Conservation (phyloP, 2,329 filamentous ascomycete genomes). For the Purpureocillium takamizusanense region DNA sequence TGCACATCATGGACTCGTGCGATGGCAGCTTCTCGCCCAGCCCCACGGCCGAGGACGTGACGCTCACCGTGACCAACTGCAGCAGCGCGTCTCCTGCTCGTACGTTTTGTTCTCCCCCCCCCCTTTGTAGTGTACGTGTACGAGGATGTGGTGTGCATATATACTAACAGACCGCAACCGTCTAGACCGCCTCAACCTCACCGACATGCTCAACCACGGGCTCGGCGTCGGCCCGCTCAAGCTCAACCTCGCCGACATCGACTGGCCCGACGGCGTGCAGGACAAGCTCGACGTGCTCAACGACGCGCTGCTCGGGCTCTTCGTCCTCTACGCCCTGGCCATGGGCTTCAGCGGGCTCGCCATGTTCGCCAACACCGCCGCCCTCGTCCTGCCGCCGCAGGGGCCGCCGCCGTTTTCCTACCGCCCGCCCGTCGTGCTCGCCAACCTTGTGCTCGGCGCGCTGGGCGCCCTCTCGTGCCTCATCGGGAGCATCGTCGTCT, state of each 20-base stretch:
- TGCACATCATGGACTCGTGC: slow-evolving; percentile 39
- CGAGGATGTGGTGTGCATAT: no score
- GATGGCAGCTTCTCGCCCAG: slow-evolving; percentile 37
- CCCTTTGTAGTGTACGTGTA: no score
- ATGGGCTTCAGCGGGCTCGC: slow-evolving; percentile 31
- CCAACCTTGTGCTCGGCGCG: slow-evolving; percentile 27
- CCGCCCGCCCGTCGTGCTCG: slow-evolving; percentile 14
- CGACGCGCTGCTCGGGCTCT: slow-evolving; percentile 34
- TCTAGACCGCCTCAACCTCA: slow-evolving; percentile 35
- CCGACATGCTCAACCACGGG: slow-evolving; percentile 34
- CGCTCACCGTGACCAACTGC: slow-evolving; percentile 36
- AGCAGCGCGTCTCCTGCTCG: slow-evolving; percentile 20
- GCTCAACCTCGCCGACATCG: slow-evolving; percentile 34
- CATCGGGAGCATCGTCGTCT: slow-evolving; percentile 33
- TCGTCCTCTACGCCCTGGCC: slow-evolving; percentile 38
- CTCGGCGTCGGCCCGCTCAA: slow-evolving; percentile 34
- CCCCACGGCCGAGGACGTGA: slow-evolving; percentile 23
- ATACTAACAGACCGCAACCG: no score
- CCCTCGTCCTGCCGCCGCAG: slow-evolving; percentile 24
- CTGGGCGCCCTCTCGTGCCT: slow-evolving; percentile 27
- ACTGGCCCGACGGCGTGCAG: slow-evolving; percentile 34
- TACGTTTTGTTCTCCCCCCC: background rate
- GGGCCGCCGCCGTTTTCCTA: no score
- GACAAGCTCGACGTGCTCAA: slow-evolving; percentile 41
- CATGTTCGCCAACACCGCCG: slow-evolving; percentile 28